A percentile compares a stretch with the other conserved stretches of the same genome.
These are phyloP conservation scores for Geranium incanum DNA, from an alignment of 441 rosid genomes.

Conservation along the genomic window DNA sequence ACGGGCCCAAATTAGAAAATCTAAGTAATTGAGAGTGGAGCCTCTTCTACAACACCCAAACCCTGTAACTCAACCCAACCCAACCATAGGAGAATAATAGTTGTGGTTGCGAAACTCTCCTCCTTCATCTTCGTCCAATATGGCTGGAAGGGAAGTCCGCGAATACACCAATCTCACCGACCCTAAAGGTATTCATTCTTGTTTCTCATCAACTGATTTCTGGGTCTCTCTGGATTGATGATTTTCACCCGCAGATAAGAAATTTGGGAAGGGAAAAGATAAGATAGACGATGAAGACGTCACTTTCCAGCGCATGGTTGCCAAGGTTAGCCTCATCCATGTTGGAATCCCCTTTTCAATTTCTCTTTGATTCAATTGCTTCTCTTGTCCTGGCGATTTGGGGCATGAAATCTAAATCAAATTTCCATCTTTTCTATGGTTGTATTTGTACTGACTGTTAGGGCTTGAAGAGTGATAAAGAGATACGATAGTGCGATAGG, in stretches of 20 bases:
- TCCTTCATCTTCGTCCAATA: constrained; percentile 6
- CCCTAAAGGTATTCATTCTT: constrained; percentile 52
- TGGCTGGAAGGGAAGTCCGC: constrained; percentile 80
- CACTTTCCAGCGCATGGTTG: constrained; percentile 97
- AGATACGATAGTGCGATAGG: no score
- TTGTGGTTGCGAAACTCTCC: no score
- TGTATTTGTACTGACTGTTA: no score
- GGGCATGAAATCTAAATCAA: no score
- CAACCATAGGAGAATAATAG: no score
- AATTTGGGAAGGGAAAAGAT: constrained; percentile 77
- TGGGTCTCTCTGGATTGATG: neutral
- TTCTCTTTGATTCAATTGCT: neutral
- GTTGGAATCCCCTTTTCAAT: constrained; percentile 16
- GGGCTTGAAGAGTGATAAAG: no score
- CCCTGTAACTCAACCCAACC: no score
- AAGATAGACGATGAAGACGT: constrained; percentile 87
- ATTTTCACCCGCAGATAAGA: constrained; percentile 44
- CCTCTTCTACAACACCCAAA: no score
- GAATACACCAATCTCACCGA: constrained; percentile 89
- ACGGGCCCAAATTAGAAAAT: no score
- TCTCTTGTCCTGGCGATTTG: neutral
- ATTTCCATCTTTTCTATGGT: no score
- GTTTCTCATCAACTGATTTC: neutral
- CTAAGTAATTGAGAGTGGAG: no score
- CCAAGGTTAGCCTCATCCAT: constrained; percentile 82